Conservation (phyloP, 2,329 filamentous ascomycete genomes). For the Gaeumannomyces sp. region DNA sequence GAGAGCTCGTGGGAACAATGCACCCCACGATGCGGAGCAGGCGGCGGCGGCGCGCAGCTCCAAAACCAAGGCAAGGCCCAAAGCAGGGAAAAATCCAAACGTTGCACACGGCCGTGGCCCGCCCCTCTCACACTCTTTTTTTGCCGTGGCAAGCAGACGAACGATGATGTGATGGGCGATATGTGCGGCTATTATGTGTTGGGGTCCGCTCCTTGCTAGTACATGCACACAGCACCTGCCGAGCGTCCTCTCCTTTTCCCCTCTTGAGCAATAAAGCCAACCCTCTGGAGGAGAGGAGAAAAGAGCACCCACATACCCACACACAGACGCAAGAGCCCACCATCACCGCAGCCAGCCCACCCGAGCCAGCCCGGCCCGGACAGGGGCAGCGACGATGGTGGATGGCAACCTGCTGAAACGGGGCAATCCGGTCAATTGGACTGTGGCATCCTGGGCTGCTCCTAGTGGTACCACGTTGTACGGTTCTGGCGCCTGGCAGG, state of each 20-base stretch:
- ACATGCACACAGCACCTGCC: neutral
- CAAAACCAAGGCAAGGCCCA: too few relatives aligned
- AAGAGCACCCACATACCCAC: neutral
- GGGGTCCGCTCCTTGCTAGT: neutral
- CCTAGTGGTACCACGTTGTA: neutral
- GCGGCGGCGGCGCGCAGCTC: too few relatives aligned
- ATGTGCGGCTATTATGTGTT: neutral
- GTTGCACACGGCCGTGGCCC: neutral
- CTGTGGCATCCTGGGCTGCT: neutral
- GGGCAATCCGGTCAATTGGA: neutral
- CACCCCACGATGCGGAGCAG: too few relatives aligned
- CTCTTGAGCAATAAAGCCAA: neutral
- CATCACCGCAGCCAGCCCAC: neutral
- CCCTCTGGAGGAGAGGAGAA: neutral
- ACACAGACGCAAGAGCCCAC: neutral
- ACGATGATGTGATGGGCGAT: constrained; percentile 4
- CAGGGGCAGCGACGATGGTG: too few relatives aligned
- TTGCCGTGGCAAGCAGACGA: neutral
- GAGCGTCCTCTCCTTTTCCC: neutral
- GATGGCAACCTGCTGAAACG: neutral
- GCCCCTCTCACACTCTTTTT: neutral
- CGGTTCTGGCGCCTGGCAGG: neutral
- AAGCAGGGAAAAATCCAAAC: neutral
- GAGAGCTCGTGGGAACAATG: too few relatives aligned
- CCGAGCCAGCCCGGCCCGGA: too few relatives aligned